Conservation (phyloP, 805 yeast species). For the Schizosaccharomyces osmophilus region DNA sequence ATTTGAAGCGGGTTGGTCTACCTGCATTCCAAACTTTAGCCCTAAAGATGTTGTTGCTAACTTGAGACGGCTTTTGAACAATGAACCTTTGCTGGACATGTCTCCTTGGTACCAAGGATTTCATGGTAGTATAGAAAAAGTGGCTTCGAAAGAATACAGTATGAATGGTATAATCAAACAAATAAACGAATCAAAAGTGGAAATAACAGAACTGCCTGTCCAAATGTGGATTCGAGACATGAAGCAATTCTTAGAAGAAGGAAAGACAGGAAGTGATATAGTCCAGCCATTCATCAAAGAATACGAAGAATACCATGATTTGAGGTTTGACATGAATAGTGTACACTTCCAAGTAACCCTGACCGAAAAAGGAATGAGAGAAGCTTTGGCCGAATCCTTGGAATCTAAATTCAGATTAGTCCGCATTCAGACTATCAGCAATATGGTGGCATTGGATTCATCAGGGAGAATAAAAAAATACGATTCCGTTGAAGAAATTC, state of each 20-base stretch:
- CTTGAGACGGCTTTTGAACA: constrained; percentile 42
- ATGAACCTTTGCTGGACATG: constrained; percentile 47
- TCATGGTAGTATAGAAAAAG: constrained; percentile 55
- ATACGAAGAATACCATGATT: constrained; percentile 79
- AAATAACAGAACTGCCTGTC: constrained; percentile 79
- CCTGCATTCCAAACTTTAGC: constrained; percentile 71
- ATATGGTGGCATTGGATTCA: constrained; percentile 92
- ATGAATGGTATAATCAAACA: constrained; percentile 64
- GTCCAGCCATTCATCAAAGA: constrained; percentile 71
- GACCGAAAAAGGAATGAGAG: constrained; percentile 62
- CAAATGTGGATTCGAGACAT: constrained; percentile 77
- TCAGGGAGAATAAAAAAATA: constrained; percentile 68
- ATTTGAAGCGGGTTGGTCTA: constrained; percentile 97
- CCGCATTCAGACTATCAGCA: constrained; percentile 42
- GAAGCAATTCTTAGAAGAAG: constrained; percentile 60
- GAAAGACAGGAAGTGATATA: constrained; percentile 52
- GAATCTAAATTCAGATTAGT: constrained; percentile 63
- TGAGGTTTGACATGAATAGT: too few relatives aligned
- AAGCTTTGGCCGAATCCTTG: constrained; percentile 48
- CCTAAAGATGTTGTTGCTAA: constrained; percentile 64
- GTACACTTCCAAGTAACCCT: constrained; percentile 54
- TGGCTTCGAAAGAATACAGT: constrained; percentile 39
- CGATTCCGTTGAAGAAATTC: constrained; percentile 47
- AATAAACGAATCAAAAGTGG: constrained; percentile 52
- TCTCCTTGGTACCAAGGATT: constrained; percentile 93